Evolutionary conservation across 2,329 filamentous ascomycete genomes (phyloP).

Genomic region (Zymoseptoria ardabiliae): DNA sequence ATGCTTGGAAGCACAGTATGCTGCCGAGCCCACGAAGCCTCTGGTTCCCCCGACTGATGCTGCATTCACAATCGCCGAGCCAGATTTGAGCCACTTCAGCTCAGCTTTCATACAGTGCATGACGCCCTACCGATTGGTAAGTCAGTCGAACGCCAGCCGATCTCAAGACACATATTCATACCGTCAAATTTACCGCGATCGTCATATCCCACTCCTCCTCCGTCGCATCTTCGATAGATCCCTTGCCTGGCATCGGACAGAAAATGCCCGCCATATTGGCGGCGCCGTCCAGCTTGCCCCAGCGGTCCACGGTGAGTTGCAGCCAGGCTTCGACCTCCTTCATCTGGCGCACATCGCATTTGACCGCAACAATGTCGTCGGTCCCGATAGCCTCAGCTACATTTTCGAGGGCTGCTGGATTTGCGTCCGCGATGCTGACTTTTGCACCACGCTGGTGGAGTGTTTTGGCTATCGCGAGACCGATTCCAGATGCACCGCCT

Average conservation of each 20-base stretch:
- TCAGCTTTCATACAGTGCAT: constrained; percentile 44
- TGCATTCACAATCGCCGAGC: constrained; percentile 52
- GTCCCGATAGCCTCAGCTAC: constrained; percentile 13
- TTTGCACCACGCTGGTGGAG: constrained; percentile 38
- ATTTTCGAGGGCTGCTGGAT: constrained; percentile 28
- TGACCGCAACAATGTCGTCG: constrained; percentile 1
- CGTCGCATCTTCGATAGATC: constrained; percentile 13
- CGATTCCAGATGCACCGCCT: constrained; percentile 44
- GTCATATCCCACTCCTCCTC: constrained; percentile 26
- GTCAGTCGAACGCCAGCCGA: background rate
- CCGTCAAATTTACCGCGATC: constrained; percentile 21
- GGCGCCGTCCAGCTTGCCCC: constrained; percentile 31
- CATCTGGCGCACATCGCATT: constrained; percentile 21
- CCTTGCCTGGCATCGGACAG: background rate
- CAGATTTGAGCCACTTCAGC: constrained; percentile 36
- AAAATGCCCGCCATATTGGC: constrained; percentile 36
- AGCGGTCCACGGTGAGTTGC: constrained; percentile 23
- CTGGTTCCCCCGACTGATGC: constrained; percentile 35
- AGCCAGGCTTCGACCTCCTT: constrained; percentile 24
- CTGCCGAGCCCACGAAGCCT: constrained; percentile 5
- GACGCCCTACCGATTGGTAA: constrained; percentile 28
- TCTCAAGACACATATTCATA: background rate
- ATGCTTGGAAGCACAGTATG: constrained; percentile 17
- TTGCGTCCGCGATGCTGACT: constrained; percentile 44
- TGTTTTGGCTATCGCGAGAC: constrained; percentile 41